Evolutionary conservation across 2,329 filamentous ascomycete genomes (phyloP).

Genomic region (Alternaria conjuncta): DNA sequence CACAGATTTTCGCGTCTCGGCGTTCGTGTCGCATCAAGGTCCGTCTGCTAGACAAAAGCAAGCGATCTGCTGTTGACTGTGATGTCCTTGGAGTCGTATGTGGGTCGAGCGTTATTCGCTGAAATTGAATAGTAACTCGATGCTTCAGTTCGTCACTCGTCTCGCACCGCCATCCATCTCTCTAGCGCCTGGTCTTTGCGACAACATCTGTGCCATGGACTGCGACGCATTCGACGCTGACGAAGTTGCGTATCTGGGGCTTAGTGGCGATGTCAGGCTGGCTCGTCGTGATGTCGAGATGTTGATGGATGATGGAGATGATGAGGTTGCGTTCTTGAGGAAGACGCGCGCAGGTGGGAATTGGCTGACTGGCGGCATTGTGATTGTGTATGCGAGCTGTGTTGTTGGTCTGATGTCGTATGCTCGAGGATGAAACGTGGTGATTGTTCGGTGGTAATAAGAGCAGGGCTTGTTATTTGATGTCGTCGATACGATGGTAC

Average conservation of each 20-base stretch:
- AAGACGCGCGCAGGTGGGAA: slow-evolving; percentile 43
- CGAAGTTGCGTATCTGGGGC: slow-evolving; percentile 24
- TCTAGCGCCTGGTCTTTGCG: slow-evolving; percentile 27
- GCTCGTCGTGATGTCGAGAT: slow-evolving; percentile 8
- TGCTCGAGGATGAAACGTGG: not conserved
- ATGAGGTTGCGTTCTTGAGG: slow-evolving; percentile 24
- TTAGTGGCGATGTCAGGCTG: slow-evolving; percentile 16
- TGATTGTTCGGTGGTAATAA: not conserved
- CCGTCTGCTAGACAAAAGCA: not conserved
- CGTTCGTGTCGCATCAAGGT: not conserved
- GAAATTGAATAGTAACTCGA: not conserved
- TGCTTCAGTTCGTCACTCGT: slow-evolving; percentile 4
- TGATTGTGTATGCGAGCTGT: not conserved
- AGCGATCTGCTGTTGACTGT: not conserved
- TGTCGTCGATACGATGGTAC: not conserved
- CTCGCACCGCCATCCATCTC: not conserved
- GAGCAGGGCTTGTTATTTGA: not conserved
- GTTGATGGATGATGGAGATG: slow-evolving; percentile 11
- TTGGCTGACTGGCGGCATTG: slow-evolving; percentile 43
- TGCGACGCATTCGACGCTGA: slow-evolving; percentile 29
- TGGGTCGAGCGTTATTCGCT: not conserved
- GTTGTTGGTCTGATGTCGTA: not conserved
- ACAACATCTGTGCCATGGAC: slow-evolving; percentile 32
- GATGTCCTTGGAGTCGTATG: not conserved
- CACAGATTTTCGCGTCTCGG: not conserved